Base-by-base conservation (phyloP, 2,329 filamentous ascomycete species). In the Fonsecaea nubica region DNA sequence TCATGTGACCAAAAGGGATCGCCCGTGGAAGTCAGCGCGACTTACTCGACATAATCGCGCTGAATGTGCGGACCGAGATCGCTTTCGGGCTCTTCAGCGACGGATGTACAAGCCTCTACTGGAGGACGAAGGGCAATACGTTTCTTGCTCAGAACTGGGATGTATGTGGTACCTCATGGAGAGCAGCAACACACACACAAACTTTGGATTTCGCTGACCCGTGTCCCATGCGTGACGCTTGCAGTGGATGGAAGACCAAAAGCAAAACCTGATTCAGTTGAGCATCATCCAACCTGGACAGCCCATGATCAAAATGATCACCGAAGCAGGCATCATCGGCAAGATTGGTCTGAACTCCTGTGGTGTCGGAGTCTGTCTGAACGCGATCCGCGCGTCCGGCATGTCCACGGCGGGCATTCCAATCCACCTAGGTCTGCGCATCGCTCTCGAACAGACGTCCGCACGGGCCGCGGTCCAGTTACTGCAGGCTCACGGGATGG, bases 61-160 rank as follows among this genome's bases (percentile, higher is more conserved):
- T 87, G 54, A 87, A 88, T 67, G 84, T 86, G 30, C 80, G 86
- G 3, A 87, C 84, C 0, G 85, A 87, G 73, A 86, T 87, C 57
- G 81, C 84, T 0, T 85, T 86, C 65, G 86, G 85, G 0, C 72
- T 82, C 53, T 86, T 85, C 67, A 82, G 76, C 48, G 86, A 88
- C 71, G 86, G 85, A 10, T 88, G 86, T 69, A 87, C 86, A 3
- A 79, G 82, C 30, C 71, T 87, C 3, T 80, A 79, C 4, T 87
- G 83, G 83, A 77, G 79, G 48, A 83, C 79, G 2, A 67, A 60
- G 0, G 70, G 74, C 1, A 61, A 69, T 12, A 67, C 76, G 7
- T 81, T 80, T 61, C 72, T 86, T 6, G 82, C 79, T 4, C 85
- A 87, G 75, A 87, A 87, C 58, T 87, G 85, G 85, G 84, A 87